A percentile compares a stretch with the other conserved stretches of the same genome.
Conservation (phyloP, 176 grass and related monocot species). For the Hordeum marinum region DNA sequence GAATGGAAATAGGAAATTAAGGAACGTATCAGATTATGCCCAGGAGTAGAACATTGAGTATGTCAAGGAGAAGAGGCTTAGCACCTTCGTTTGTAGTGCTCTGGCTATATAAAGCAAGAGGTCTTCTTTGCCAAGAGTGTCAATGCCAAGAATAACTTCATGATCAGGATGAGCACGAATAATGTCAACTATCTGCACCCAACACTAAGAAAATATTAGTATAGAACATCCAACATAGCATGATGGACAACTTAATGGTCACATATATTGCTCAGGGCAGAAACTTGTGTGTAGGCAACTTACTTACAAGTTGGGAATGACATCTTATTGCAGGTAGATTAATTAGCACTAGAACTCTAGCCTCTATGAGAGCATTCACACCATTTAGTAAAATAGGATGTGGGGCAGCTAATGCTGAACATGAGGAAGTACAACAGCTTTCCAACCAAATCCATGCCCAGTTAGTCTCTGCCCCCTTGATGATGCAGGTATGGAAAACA, state of each 20-base stretch:
- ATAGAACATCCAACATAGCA: background rate
- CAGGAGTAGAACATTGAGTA: background rate
- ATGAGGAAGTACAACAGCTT: background rate
- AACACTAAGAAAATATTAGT: constrained; percentile 18
- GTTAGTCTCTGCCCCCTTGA: background rate
- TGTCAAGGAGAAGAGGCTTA: background rate
- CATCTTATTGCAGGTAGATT: background rate
- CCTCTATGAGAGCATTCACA: background rate
- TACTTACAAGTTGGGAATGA: background rate
- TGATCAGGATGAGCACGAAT: constrained; percentile 58
- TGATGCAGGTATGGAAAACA: background rate
- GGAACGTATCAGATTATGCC: background rate
- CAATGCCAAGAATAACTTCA: constrained; percentile 73
- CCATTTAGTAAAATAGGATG: background rate
- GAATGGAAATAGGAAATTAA: background rate
- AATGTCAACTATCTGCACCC: constrained; percentile 53
- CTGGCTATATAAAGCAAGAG: constrained; percentile 71
- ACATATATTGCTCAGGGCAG: background rate
- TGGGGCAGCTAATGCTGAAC: background rate
- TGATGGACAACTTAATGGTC: background rate
- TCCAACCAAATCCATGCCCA: background rate
- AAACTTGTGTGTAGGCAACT: background rate
- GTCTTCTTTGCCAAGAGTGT: constrained; percentile 81
- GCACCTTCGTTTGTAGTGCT: constrained; percentile 64
- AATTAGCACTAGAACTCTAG: constrained; percentile 7